Evolutionary conservation across 2,329 filamentous ascomycete genomes (phyloP), one percentile per base, ranked within the genome.

Genomic region (Neophaeococcomyces mojaviensis): DNA sequence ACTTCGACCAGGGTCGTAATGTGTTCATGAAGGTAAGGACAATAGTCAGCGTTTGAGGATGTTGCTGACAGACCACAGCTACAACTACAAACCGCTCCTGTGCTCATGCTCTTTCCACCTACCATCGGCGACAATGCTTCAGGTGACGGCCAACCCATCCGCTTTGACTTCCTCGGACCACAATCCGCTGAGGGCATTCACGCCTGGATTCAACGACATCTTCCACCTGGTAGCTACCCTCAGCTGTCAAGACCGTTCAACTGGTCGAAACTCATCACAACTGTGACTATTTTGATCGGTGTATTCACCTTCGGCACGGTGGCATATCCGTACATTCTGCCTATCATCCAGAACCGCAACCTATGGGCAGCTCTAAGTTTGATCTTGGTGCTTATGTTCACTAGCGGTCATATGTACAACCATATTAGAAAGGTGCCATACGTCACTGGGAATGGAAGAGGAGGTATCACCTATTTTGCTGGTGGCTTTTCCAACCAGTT

Each of bases 391-490:
- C 77, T 98, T 34, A 74, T 96, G 48, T 98, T 97, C 69, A 96
- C 85, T 38, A 92, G 86, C 58, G 94, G 92, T 32, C 89, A 97
- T 68, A 98, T 98, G 94, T 98, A 94, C 77, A 98, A 97, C 67
- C 89, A 96, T 62, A 98, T 98, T 61, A 81, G 94, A 58, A 90
- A 92, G 65, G 87, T 94, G 2, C 92, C 92, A 2, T 98, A 98
- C 59, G 88, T 97, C 26, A 76, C 81, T 34, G 86, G 84, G 34
- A 82, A 97, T 62, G 87, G 88, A 31, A 81, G 78, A 45, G 92
- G 92, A 15, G 88, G 88, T 4, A 79, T 98, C 51, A 86, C 70
- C 61, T 97, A 97, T 66, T 92, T 98, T 66, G 87, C 90, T 3
- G 76, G 77, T 32, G 90, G 92, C 1, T 98, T 98, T 68, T 88